Percentiles rank a stretch among this genome's conserved stretches.
phyloP scores from a whole-genome alignment of 495 filamentous ascomycete genomes.

The Podospora comata region DNA sequence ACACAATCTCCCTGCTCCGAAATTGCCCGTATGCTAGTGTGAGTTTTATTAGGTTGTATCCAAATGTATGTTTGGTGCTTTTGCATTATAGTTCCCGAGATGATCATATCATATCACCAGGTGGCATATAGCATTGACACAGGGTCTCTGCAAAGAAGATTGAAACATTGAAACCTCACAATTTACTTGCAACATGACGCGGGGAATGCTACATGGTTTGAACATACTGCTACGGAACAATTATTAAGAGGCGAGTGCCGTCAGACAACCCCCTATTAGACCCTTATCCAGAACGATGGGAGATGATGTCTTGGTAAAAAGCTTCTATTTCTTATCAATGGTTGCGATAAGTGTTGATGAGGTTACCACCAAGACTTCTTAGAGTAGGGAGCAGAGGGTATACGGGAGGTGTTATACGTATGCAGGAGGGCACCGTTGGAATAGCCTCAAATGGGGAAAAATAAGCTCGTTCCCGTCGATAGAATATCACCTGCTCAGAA shows the following conservation, averaged over 20 bases:
- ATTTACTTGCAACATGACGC: constrained; percentile 8
- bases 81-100: background rate
- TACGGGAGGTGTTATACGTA: background rate
- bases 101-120: constrained; percentile 5
- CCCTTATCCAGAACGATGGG: background rate
- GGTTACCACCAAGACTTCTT: background rate
- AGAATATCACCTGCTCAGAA: background rate
- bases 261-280: too few relatives aligned
- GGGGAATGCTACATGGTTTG: background rate
- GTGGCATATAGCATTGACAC: constrained; percentile 11
- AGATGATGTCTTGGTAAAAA: background rate
- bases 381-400: background rate
- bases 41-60: background rate
- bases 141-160: background rate
- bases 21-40: background rate
- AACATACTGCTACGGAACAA: background rate
- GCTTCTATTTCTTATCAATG: background rate
- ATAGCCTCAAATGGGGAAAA: background rate
- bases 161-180: background rate
- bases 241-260: background rate
- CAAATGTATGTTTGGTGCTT: background rate
- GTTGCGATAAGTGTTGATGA: background rate
- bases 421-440: background rate
- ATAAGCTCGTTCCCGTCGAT: background rate
- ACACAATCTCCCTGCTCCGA: background rate